A percentile compares a stretch with the other conserved stretches of the same genome.
Conservation (phyloP, 2,329 filamentous ascomycete species). For the Pyricularia pennisetigena region DNA sequence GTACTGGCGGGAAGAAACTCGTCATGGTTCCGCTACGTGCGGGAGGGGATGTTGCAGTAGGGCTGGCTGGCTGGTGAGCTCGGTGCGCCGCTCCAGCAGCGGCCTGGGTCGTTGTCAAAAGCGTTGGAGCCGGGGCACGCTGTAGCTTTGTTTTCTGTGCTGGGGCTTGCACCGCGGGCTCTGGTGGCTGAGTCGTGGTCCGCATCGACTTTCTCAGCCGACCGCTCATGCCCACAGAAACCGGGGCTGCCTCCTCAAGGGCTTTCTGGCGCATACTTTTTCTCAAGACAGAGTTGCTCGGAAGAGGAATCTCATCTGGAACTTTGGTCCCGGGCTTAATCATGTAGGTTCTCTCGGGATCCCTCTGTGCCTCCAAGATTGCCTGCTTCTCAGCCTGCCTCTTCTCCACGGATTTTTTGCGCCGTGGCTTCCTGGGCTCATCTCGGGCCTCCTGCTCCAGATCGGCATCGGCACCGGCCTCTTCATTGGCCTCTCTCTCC, state of each 20-base stretch:
- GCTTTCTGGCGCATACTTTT: constrained; percentile 12
- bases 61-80: constrained; percentile 4
- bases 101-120: neutral
- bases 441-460: constrained; percentile 23
- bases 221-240: neutral
- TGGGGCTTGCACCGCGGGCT: constrained; percentile 6
- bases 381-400: constrained; percentile 27
- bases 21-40: constrained; percentile 3
- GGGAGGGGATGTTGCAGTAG: neutral
- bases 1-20: constrained; percentile 19
- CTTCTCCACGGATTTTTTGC: constrained; percentile 29
- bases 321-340: constrained; percentile 19
- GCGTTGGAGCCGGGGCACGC: neutral
- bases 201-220: constrained; percentile 25
- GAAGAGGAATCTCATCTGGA: constrained; percentile 7
- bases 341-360: constrained; percentile 17
- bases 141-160: neutral
- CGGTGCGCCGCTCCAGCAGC: neutral
- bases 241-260: constrained; percentile 9
- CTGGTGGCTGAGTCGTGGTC: constrained; percentile 6
- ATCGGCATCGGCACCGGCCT: constrained; percentile 38
- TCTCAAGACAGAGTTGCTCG: constrained; percentile 9
- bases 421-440: constrained; percentile 25
- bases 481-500: constrained; percentile 45
- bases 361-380: constrained; percentile 20